A percentile compares a stretch with the other conserved stretches of the same genome.
These are phyloP conservation scores for Talaromyces trachyspermus DNA, from an alignment of 495 filamentous ascomycete species.

Conservation along the genomic window DNA sequence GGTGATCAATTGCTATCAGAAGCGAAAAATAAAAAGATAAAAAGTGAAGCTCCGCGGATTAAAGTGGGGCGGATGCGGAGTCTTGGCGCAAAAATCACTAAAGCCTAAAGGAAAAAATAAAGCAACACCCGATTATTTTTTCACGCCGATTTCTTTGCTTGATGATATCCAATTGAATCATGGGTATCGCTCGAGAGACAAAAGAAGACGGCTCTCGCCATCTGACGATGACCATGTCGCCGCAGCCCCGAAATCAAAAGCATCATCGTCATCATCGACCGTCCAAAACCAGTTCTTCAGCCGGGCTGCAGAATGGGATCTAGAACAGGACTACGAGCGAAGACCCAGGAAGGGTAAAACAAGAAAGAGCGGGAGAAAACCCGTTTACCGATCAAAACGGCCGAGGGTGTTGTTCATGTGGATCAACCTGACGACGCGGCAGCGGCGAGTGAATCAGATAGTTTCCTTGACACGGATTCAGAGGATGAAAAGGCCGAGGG, in stretches of 20 bases:
- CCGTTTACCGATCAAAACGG: slow-evolving; percentile 77
- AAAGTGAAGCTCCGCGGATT: slow-evolving; percentile 8
- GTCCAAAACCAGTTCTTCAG: slow-evolving; percentile 25
- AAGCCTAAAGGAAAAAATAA: slow-evolving; percentile 10
- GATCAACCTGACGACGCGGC: slow-evolving; percentile 37
- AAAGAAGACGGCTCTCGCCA: slow-evolving; percentile 50
- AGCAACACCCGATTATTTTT: background rate
- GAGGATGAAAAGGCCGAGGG: slow-evolving; percentile 29
- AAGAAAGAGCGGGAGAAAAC: slow-evolving; percentile 64
- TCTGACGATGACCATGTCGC: slow-evolving; percentile 33
- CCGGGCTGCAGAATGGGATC: slow-evolving; percentile 60
- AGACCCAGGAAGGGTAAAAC: slow-evolving; percentile 64
- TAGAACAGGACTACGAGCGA: slow-evolving; percentile 87
- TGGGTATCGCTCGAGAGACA: slow-evolving; percentile 39
- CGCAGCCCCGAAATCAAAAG: slow-evolving; percentile 23
- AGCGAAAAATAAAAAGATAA: background rate
- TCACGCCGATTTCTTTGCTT: too few relatives aligned
- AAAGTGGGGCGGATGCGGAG: slow-evolving; percentile 8
- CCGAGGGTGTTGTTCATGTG: slow-evolving; percentile 60
- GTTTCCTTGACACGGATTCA: slow-evolving; percentile 42
- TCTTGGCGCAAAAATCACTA: slow-evolving; percentile 10
- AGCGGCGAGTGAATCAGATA: slow-evolving; percentile 42
- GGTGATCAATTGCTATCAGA: background rate
- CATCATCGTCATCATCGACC: slow-evolving; percentile 14
- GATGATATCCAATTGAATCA: slow-evolving; percentile 30